These are phyloP conservation scores for Kodamaea laetipori DNA, from an alignment of 805 yeast species.

Conservation along the genomic window DNA sequence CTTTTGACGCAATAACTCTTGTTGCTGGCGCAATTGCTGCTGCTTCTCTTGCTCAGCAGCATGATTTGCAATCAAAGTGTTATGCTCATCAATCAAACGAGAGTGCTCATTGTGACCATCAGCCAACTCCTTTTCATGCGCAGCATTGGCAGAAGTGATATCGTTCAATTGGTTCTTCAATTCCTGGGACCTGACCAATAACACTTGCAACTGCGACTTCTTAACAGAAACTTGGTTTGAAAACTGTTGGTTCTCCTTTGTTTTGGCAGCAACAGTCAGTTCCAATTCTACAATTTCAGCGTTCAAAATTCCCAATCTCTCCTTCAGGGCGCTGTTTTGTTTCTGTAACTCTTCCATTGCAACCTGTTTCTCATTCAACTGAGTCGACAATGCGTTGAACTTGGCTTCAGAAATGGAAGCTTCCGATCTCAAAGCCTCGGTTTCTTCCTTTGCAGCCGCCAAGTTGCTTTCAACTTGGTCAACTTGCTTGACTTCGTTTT, in stretches of 20 bases:
- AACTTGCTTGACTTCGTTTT: conserved; percentile 75
- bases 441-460: conserved; percentile 61
- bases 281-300: conserved; percentile 65
- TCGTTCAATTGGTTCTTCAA: conserved; percentile 22
- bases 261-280: conserved; percentile 52
- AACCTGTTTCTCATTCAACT: conserved; percentile 60
- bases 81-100: conserved; percentile 16
- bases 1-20: conserved; percentile 7
- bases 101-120: conserved; percentile 8
- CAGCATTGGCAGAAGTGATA: conserved; percentile 1
- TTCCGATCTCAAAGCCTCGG: conserved; percentile 69
- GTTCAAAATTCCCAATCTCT: conserved; percentile 64
- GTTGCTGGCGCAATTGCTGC: conserved; percentile 10
- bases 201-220: conserved; percentile 67
- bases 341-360: conserved; percentile 68
- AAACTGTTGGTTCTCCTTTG: conserved; percentile 60
- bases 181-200: conserved; percentile 51
- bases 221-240: conserved; percentile 64
- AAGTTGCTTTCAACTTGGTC: conserved; percentile 68
- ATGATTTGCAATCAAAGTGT: conserved; percentile 4
- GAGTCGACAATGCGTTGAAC: conserved; percentile 66
- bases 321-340: conserved; percentile 65
- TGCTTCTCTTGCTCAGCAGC: conserved; percentile 10
- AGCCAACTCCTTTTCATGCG: conserved; percentile 8
- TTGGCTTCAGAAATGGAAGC: conserved; percentile 77